Percentiles rank a stretch among this genome's conserved stretches.
phyloP scores from a whole-genome alignment of 2,329 filamentous ascomycete genomes.

The Tolypocladium tundrense region DNA sequence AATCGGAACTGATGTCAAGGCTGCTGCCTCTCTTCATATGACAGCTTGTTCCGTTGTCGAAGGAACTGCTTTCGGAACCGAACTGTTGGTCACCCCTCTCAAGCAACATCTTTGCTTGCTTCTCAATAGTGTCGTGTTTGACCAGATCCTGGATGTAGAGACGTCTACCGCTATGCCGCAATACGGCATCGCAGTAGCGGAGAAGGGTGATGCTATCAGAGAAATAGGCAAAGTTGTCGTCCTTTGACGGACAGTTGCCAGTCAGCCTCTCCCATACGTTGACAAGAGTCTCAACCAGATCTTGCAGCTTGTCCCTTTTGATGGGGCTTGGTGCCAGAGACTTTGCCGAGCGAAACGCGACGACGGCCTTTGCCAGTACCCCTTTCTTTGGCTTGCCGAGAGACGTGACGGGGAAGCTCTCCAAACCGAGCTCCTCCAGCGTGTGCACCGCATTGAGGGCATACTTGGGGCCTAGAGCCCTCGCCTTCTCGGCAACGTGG shows the following conservation, averaged over 20 bases:
- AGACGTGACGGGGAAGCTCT: conserved; percentile 27
- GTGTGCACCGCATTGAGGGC: conserved; percentile 29
- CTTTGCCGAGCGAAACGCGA: conserved; percentile 3
- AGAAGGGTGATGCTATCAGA: conserved; percentile 27
- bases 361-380: conserved; percentile 17
- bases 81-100: not conserved
- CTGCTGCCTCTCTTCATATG: too few species aligned
- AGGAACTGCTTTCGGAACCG: too few species aligned
- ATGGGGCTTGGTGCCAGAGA: not conserved
- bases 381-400: conserved; percentile 35
- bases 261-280: conserved; percentile 19
- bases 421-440: conserved; percentile 27
- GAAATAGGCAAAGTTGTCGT: conserved; percentile 16
- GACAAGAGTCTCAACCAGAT: conserved; percentile 10
- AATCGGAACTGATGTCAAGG: not conserved
- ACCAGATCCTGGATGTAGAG: conserved; percentile 25
- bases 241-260: conserved; percentile 13
- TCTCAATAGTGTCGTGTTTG: conserved; percentile 18
- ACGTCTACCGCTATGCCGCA: conserved; percentile 14
- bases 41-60: too few species aligned
- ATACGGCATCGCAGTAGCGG: conserved; percentile 23
- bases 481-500: conserved; percentile 18
- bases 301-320: not conserved
- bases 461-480: conserved; percentile 24
- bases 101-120: conserved; percentile 17